These are phyloP conservation scores for Delitschia confertaspora DNA, from an alignment of 495 filamentous ascomycete species.

Conservation along the genomic window DNA sequence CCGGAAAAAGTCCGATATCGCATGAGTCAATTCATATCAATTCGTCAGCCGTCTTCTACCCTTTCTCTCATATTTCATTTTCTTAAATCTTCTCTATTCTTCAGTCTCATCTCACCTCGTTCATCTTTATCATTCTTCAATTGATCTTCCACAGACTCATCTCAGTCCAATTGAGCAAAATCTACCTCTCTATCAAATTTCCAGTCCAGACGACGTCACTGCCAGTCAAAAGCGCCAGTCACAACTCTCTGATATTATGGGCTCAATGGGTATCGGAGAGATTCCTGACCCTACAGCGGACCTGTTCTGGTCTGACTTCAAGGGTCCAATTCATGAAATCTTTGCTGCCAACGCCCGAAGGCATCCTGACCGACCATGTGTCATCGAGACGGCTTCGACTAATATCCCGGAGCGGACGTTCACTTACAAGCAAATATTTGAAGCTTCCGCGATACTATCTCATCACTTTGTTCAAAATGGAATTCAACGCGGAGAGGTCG, in stretches of 20 bases:
- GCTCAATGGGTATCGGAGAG: background rate
- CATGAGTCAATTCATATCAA: constrained; percentile 13
- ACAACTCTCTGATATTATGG: constrained; percentile 12
- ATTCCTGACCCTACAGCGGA: constrained; percentile 26
- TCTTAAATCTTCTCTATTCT: too few species aligned
- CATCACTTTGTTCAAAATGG: constrained; percentile 69
- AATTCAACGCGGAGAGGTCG: constrained; percentile 71
- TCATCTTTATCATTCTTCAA: too few species aligned
- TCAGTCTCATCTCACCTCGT: too few species aligned
- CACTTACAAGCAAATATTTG: constrained; percentile 81
- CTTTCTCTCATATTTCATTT: too few species aligned
- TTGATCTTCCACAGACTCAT: too few species aligned
- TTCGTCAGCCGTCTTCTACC: too few species aligned
- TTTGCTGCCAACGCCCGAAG: constrained; percentile 62
- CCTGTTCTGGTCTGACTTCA: constrained; percentile 67
- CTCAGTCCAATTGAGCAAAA: too few species aligned
- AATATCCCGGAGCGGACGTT: constrained; percentile 56
- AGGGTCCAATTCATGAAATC: constrained; percentile 73
- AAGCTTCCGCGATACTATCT: constrained; percentile 71
- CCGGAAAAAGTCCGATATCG: constrained; percentile 14
- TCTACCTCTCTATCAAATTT: too few species aligned
- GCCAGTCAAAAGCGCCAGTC: background rate
- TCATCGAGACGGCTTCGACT: constrained; percentile 68
- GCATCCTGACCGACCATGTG: constrained; percentile 70
- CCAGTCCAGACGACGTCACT: too few species aligned